Percentiles rank a stretch among this genome's conserved stretches.
Evolutionary conservation across 176 grass and related monocot species (phyloP).

Genomic region (Microstegium vimineum): DNA sequence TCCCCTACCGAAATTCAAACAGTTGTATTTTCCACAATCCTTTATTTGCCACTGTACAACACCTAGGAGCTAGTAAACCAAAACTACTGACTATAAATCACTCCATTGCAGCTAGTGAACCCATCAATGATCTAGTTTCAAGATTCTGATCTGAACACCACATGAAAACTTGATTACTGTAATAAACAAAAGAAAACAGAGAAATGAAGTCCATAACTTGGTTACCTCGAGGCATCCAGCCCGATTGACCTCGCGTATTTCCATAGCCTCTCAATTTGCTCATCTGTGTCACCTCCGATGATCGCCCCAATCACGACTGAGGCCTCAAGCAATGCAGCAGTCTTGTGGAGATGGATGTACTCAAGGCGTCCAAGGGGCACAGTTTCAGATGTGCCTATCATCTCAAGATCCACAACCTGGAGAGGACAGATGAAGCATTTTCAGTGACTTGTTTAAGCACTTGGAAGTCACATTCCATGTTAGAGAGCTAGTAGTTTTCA

Average conservation of each 20-base stretch:
- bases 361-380: constrained; percentile 60
- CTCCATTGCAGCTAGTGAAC: too few relatives aligned
- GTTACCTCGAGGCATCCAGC: too few relatives aligned
- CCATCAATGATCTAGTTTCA: too few relatives aligned
- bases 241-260: constrained; percentile 62
- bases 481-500: background rate
- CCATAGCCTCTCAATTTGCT: constrained; percentile 51
- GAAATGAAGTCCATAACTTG: too few relatives aligned
- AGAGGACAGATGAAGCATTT: background rate
- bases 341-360: constrained; percentile 91
- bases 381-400: constrained; percentile 39
- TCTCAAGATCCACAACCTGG: constrained; percentile 73
- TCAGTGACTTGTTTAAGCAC: background rate
- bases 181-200: too few relatives aligned
- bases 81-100: too few relatives aligned
- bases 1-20: too few relatives aligned
- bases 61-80: too few relatives aligned
- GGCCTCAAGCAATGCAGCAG: constrained; percentile 75
- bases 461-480: background rate
- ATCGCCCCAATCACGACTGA: constrained; percentile 71
- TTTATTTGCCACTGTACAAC: too few relatives aligned
- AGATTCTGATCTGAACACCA: too few relatives aligned
- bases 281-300: constrained; percentile 54
- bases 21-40: too few relatives aligned
- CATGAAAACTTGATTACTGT: too few relatives aligned